Percentiles rank a stretch among this genome's conserved stretches.
phyloP scores from a whole-genome alignment of 177 flowering plant genomes.

The Telopea speciosissima region DNA sequence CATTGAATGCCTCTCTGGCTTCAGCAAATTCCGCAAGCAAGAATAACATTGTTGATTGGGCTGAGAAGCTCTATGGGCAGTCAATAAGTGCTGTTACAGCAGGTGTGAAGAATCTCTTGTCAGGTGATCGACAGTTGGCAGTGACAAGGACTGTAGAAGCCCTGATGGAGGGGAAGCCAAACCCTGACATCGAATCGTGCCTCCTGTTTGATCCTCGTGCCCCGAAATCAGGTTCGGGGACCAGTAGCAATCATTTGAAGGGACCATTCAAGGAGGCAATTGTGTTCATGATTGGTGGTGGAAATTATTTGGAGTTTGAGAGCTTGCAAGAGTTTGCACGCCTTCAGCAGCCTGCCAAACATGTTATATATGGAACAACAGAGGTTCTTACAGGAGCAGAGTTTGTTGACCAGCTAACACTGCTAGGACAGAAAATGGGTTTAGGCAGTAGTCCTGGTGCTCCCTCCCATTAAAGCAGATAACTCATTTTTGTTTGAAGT shows the following conservation, averaged over 20 bases:
- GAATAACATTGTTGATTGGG: constrained; percentile 97
- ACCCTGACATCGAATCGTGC: constrained; percentile 83
- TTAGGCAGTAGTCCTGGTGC: constrained; percentile 38
- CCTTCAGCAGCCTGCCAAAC: constrained; percentile 68
- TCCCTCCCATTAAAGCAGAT: constrained; percentile 23
- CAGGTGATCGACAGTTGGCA: constrained; percentile 76
- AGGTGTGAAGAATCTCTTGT: constrained; percentile 85
- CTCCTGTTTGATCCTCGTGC: constrained; percentile 92
- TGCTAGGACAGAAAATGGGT: constrained; percentile 93
- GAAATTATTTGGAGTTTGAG: constrained; percentile 87
- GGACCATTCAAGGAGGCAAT: constrained; percentile 97
- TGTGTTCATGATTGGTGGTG: constrained; percentile 99
- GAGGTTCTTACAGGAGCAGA: constrained; percentile 88
- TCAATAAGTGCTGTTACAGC: constrained; percentile 94
- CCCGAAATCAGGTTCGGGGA: constrained; percentile 67
- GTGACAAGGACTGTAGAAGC: constrained; percentile 89
- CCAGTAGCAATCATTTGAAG: constrained; percentile 56
- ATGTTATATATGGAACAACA: constrained; percentile 86
- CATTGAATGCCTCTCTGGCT: constrained; percentile 78
- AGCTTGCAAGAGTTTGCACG: constrained; percentile 83
- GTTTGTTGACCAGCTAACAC: constrained; percentile 83
- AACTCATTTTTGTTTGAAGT: constrained; percentile 1
- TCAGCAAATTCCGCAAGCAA: constrained; percentile 85
- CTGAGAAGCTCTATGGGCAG: constrained; percentile 94
- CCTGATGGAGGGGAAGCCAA: constrained; percentile 87